Conservation (phyloP, 2,329 filamentous ascomycete species). For the Alternaria metachromatica region DNA sequence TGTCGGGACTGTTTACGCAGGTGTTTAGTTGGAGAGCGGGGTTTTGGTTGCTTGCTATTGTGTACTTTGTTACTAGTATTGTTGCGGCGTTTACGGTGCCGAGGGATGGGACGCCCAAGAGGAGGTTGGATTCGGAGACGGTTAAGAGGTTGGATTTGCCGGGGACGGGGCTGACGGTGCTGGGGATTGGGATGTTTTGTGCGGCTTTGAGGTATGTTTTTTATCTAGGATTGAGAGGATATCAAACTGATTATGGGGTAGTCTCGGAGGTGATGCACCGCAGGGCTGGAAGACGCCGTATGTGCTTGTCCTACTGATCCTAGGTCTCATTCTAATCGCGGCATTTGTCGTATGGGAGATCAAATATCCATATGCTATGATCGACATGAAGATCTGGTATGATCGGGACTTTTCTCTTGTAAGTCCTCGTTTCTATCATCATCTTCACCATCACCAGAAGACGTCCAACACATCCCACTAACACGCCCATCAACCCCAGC, state of each 20-base stretch:
- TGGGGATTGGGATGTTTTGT: constrained; percentile 71
- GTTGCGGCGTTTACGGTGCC: constrained; percentile 69
- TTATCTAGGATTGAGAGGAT: rapidly evolving
- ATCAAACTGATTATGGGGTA: constrained; percentile 26
- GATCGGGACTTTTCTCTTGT: constrained; percentile 71
- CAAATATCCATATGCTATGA: constrained; percentile 53
- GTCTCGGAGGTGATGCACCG: constrained; percentile 61
- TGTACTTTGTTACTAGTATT: constrained; percentile 66
- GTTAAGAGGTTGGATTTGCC: constrained; percentile 66
- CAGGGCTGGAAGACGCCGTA: constrained; percentile 69
- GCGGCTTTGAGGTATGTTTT: constrained; percentile 63
- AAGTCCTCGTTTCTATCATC: constrained; percentile 7
- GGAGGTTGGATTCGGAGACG: constrained; percentile 54
- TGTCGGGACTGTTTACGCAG: constrained; percentile 67
- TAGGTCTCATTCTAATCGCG: constrained; percentile 64
- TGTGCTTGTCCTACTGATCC: constrained; percentile 66
- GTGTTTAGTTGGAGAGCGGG: constrained; percentile 69
- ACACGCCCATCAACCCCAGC: constrained; percentile 26
- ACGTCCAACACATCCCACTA: neutral
- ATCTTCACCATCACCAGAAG: neutral
- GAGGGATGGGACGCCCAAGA: constrained; percentile 57
- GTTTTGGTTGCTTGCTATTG: constrained; percentile 68
- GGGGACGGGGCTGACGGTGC: constrained; percentile 66
- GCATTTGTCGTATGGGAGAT: constrained; percentile 70
- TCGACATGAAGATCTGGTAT: constrained; percentile 64